Percentiles rank a stretch among this genome's conserved stretches.
Conservation (phyloP, 306 rosid species). For the Lotus japonicus region DNA sequence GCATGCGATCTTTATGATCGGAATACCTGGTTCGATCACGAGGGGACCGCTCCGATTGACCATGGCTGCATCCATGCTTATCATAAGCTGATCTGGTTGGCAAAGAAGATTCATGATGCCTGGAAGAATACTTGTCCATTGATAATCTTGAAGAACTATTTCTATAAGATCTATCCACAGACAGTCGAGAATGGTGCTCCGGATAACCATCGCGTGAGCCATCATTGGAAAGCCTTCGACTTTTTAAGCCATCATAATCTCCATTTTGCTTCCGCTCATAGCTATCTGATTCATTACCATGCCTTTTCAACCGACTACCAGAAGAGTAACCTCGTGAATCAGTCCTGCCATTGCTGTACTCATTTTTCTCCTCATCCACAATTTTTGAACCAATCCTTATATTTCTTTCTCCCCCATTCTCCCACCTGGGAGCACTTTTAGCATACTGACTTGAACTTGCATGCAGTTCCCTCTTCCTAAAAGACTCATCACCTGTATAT, state of each 20-base stretch:
- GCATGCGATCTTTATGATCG: constrained; percentile 66
- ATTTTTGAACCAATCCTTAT: constrained; percentile 72
- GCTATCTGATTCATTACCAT: constrained; percentile 48
- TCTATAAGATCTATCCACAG: constrained; percentile 63
- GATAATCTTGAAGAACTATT: constrained; percentile 52
- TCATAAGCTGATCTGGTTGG: constrained; percentile 57
- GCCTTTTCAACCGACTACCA: constrained; percentile 74
- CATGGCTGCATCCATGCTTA: constrained; percentile 82
- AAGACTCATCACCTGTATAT: constrained; percentile 47
- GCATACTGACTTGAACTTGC: constrained; percentile 58
- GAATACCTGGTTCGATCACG: constrained; percentile 56
- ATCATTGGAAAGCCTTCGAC: constrained; percentile 69
- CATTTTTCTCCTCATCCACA: constrained; percentile 69
- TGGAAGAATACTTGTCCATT: constrained; percentile 54
- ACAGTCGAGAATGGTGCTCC: constrained; percentile 55
- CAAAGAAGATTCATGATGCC: constrained; percentile 65
- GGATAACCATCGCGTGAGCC: constrained; percentile 44
- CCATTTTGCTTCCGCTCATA: constrained; percentile 61
- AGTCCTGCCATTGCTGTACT: constrained; percentile 58
- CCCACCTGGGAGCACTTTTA: constrained; percentile 70
- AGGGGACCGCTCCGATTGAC: constrained; percentile 75
- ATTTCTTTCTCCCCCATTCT: constrained; percentile 58
- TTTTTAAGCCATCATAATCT: constrained; percentile 56
- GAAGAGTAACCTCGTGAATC: constrained; percentile 53
- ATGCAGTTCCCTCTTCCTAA: constrained; percentile 60